Evolutionary conservation across 176 grass and related monocot species (phyloP).

Genomic region (Lolium perenne): DNA sequence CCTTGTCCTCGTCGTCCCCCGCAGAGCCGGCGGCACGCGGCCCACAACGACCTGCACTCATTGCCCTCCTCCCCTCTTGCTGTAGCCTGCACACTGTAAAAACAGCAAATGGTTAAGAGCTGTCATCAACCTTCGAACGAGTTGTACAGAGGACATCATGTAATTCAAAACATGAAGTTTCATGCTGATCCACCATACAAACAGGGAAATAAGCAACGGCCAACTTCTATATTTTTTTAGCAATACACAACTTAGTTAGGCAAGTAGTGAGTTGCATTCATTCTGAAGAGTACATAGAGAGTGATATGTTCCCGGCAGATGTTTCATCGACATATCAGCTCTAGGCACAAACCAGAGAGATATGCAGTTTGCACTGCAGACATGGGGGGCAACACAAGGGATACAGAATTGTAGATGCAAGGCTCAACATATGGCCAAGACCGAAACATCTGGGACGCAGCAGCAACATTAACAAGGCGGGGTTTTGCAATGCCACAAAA

Average conservation of each 20-base stretch:
- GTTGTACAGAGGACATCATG: not conserved
- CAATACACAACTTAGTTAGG: not conserved
- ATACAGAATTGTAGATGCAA: not conserved
- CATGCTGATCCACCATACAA: not conserved
- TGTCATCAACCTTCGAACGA: not conserved
- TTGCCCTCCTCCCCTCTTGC: constrained; percentile 62
- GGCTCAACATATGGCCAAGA: not conserved
- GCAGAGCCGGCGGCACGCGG: too few species aligned
- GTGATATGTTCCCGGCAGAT: not conserved
- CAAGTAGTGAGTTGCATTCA: not conserved
- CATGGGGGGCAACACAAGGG: not conserved
- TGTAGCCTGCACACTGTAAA: constrained; percentile 42
- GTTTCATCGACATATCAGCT: not conserved
- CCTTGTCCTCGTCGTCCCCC: too few species aligned
- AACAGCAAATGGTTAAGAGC: not conserved
- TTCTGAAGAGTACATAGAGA: not conserved
- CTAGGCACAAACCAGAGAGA: not conserved
- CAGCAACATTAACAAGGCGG: not conserved
- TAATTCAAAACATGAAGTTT: not conserved
- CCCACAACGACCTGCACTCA: too few species aligned
- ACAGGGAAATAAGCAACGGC: not conserved
- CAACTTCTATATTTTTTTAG: not conserved
- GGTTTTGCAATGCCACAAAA: too few species aligned
- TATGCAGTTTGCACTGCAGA: not conserved
- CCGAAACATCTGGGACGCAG: not conserved